A percentile compares a stretch with the other conserved stretches of the same genome.
Conservation (phyloP, 176 grass and related monocot genomes). For the Puccinellia tenuiflora region DNA sequence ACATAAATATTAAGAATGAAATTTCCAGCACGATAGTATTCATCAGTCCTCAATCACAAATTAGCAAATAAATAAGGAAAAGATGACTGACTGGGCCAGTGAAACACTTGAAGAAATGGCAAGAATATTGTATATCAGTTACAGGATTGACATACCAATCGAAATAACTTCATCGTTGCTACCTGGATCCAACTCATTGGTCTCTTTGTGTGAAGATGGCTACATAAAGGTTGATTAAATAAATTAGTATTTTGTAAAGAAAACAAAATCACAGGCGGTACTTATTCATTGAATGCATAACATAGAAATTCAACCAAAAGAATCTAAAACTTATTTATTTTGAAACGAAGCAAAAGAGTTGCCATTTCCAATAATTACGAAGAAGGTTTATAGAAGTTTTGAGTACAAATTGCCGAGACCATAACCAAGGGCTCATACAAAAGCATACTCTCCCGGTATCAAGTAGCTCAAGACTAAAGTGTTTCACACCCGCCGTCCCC, state of each 20-base stretch:
- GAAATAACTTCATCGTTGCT: slow-evolving; percentile 37
- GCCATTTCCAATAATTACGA: not conserved
- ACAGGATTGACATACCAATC: slow-evolving; percentile 36
- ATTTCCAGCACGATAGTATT: not conserved
- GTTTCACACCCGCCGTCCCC: not conserved
- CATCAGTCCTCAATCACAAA: not conserved
- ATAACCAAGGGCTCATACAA: not conserved
- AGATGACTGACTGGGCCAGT: not conserved
- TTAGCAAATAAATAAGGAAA: slow-evolving; percentile 16
- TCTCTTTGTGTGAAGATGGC: slow-evolving; percentile 29
- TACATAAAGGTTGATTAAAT: slow-evolving; percentile 24
- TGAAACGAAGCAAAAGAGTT: not conserved
- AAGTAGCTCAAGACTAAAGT: not conserved
- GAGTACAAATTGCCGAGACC: not conserved
- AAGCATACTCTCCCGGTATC: not conserved
- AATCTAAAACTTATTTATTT: not conserved
- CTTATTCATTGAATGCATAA: not conserved
- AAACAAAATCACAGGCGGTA: not conserved
- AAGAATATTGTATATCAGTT: not conserved
- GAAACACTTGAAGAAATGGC: not conserved
- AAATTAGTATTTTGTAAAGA: slow-evolving; percentile 19
- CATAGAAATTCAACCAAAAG: slow-evolving; percentile 2
- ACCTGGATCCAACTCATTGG: slow-evolving; percentile 16
- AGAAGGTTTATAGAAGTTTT: not conserved
- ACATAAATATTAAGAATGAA: slow-evolving; percentile 10